Base-by-base conservation (phyloP, 345 rosid genomes). In the Salix suchowensis region DNA sequence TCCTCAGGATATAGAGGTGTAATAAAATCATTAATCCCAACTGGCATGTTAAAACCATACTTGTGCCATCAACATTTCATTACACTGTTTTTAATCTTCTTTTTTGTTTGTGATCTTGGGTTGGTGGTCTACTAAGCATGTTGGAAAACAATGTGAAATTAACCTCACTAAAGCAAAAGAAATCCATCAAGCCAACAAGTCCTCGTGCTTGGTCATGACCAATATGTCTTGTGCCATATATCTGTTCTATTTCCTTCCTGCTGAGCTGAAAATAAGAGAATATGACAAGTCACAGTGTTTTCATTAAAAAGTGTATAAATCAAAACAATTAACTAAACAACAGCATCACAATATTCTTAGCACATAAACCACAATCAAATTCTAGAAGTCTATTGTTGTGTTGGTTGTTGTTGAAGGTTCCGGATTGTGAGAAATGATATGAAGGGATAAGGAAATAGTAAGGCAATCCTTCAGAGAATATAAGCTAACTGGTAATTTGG, bases 161-260 rank as follows among this genome's bases (percentile, higher is more conserved):
- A 26, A 96, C 98, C 97, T 96, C 98, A 52, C 94, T 96, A 84
- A 96, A 96, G 84, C 99, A 96, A 83, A 96, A 96, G 88, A 93
- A 89, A 86, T 96, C 98, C 99, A 96, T 96, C 85, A 96, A 87
- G 62, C 98, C 98, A 77, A 91, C 96, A 46, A 96, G 91, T n/a
- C 76, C 87, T 55, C 91, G 92, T 1, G 96, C 98, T 83, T 93
- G 99, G 70, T 90, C 91, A 80, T 92, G 94, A 60, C 99, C 98
- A 79, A 96, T 88, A 78, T 89, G 99, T 71, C 99, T 81, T 0
- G 98, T 93, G 46, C 99, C 98, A 73, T 95, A 96, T 76, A 88
- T 82, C 62, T 82, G 84, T 55, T 85, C 85, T 77, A 96, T 79
- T 77, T 96, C 97, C 76, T 86, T 70, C 84, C 81, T 79, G 73